phyloP scores from a whole-genome alignment of 768 basidiomycete genomes.

The Amanita fuliginea region DNA sequence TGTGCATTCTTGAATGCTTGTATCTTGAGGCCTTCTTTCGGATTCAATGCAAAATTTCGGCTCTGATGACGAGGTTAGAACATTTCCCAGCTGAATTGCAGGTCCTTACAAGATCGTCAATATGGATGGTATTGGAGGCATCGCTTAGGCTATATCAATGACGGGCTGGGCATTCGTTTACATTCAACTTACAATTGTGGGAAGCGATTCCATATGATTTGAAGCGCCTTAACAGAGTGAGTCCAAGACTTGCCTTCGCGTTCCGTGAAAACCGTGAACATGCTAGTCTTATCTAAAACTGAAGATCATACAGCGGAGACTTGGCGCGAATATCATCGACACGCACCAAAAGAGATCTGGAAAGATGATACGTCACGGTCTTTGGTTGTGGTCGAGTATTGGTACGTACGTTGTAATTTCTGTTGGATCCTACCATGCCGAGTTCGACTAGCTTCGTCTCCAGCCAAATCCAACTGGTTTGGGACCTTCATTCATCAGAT shows the following conservation, averaged over 20 bases:
- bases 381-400: background rate
- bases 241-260: slow-evolving; percentile 63
- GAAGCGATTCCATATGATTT: slow-evolving; percentile 83
- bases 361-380: background rate
- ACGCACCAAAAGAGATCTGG: slow-evolving; percentile 55
- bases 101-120: slow-evolving; percentile 65
- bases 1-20: slow-evolving; percentile 73
- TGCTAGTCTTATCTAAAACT: slow-evolving; percentile 80
- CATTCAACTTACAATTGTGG: slow-evolving; percentile 54
- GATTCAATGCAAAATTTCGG: slow-evolving; percentile 84
- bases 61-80: slow-evolving; percentile 26
- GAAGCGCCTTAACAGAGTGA: slow-evolving; percentile 73
- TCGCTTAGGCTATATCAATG: slow-evolving; percentile 24
- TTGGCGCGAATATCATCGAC: background rate
- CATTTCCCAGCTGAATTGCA: background rate
- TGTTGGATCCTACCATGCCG: slow-evolving; percentile 65
- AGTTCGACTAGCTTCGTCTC: slow-evolving; percentile 83
- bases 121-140: slow-evolving; percentile 70
- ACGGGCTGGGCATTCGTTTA: background rate
- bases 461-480: slow-evolving; percentile 85
- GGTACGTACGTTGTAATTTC: slow-evolving; percentile 53
- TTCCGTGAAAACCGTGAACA: slow-evolving; percentile 81
- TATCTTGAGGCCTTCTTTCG: slow-evolving; percentile 74
- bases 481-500: slow-evolving; percentile 39
- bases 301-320: slow-evolving; percentile 3